phyloP scores from a whole-genome alignment of 805 yeast genomes.

The Hanseniaspora jakobsenii region DNA sequence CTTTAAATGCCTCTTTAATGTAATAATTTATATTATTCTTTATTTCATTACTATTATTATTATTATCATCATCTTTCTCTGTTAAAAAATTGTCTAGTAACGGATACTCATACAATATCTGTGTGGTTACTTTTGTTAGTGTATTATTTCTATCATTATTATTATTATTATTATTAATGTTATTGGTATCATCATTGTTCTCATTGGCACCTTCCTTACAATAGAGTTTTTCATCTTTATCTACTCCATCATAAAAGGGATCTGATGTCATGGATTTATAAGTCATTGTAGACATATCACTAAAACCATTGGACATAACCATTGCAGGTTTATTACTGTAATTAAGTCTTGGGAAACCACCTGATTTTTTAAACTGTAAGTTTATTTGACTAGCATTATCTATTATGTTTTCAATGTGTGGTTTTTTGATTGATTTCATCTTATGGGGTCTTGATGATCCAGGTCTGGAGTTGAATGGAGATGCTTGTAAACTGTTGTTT shows the following conservation, averaged over 20 bases:
- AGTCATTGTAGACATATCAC: neutral
- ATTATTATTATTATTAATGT: too few species aligned
- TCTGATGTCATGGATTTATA: neutral
- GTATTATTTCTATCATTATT: too few species aligned
- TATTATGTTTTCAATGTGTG: conserved; percentile 24
- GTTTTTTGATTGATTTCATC: conserved; percentile 14
- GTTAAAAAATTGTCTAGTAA: neutral
- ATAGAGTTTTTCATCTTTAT: neutral
- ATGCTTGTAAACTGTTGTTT: neutral
- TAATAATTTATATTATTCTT: too few species aligned
- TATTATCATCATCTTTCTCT: neutral
- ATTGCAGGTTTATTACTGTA: neutral
- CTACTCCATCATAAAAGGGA: neutral
- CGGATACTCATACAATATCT: neutral
- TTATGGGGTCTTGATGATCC: neutral
- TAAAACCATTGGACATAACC: neutral
- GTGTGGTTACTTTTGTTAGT: too few species aligned
- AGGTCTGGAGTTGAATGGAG: conserved; percentile 3
- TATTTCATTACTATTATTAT: too few species aligned
- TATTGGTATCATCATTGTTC: too few species aligned
- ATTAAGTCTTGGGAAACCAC: neutral
- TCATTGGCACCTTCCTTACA: too few species aligned
- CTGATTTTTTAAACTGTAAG: neutral
- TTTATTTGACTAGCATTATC: conserved; percentile 21
- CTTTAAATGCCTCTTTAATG: too few species aligned